Percentiles rank a stretch among this genome's conserved stretches.
These are phyloP conservation scores for Pinus taeda DNA, from an alignment of 75 land plant species.

Conservation along the genomic window DNA sequence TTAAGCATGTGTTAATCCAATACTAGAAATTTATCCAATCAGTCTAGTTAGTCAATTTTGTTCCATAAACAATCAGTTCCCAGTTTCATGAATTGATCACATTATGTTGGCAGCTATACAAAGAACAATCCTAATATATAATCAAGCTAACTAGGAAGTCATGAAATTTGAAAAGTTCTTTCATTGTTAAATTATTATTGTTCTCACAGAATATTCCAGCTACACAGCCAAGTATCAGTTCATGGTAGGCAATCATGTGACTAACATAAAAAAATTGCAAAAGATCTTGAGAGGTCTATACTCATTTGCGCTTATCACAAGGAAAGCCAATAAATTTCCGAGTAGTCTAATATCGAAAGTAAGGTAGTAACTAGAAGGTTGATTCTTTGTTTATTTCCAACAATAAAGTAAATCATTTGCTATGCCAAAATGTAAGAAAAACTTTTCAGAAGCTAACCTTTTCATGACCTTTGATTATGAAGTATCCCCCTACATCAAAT, in stretches of 20 bases:
- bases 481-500: conserved; percentile 91
- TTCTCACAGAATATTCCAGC: background rate
- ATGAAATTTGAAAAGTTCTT: background rate
- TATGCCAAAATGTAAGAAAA: no score
- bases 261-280: background rate
- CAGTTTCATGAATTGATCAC: no score
- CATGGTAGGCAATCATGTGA: background rate
- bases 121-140: no score
- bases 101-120: no score
- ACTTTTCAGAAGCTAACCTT: conserved; percentile 40
- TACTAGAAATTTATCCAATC: no score
- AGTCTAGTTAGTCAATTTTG: no score
- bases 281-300: background rate
- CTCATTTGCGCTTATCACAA: background rate
- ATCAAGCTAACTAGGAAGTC: no score
- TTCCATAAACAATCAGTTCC: no score
- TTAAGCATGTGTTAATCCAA: no score
- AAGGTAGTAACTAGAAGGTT: no score
- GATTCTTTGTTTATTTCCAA: no score
- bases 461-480: conserved; percentile 85
- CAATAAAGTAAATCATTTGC: no score
- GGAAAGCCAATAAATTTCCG: background rate
- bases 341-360: background rate
- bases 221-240: background rate
- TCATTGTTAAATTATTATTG: background rate